Evolutionary conservation across 106 monocot genomes (phyloP).

Genomic region (Acorus calamus): DNA sequence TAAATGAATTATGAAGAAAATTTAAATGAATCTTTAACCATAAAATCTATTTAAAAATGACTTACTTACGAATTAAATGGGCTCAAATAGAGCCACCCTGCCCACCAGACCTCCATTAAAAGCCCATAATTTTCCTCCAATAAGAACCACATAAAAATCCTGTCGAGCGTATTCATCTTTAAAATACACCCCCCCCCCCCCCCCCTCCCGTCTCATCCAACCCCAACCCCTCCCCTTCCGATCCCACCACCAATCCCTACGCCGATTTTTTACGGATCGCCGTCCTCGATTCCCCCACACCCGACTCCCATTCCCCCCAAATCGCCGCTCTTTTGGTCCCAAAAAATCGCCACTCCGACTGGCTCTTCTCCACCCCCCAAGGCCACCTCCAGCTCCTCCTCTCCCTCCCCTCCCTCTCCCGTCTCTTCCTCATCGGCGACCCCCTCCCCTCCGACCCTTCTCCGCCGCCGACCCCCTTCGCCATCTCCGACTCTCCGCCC

Average conservation of each 20-base stretch:
- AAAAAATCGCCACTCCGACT: conserved; percentile 51
- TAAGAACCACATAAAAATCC: too few species aligned
- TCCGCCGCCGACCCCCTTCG: conserved; percentile 10
- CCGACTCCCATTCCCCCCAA: neutral
- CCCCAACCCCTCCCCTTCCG: conserved; percentile 31
- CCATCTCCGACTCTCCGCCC: conserved; percentile 1
- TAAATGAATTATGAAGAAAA: too few species aligned
- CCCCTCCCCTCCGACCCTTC: conserved; percentile 4
- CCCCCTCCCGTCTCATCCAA: conserved; percentile 52
- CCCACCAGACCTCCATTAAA: too few species aligned
- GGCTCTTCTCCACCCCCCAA: conserved; percentile 58
- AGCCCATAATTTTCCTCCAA: too few species aligned
- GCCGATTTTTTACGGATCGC: conserved; percentile 35
- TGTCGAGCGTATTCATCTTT: too few species aligned
- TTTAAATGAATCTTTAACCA: too few species aligned
- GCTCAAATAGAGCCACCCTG: too few species aligned
- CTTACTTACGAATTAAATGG: too few species aligned
- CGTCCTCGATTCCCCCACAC: conserved; percentile 56
- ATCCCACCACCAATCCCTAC: conserved; percentile 12
- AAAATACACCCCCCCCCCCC: too few species aligned
- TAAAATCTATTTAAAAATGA: too few species aligned
- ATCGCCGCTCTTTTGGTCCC: conserved; percentile 64
- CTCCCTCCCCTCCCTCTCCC: conserved; percentile 26
- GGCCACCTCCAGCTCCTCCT: conserved; percentile 66
- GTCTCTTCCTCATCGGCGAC: conserved; percentile 50